phyloP scores from a whole-genome alignment of 495 filamentous ascomycete genomes.

The Schizothecium vesticola region DNA sequence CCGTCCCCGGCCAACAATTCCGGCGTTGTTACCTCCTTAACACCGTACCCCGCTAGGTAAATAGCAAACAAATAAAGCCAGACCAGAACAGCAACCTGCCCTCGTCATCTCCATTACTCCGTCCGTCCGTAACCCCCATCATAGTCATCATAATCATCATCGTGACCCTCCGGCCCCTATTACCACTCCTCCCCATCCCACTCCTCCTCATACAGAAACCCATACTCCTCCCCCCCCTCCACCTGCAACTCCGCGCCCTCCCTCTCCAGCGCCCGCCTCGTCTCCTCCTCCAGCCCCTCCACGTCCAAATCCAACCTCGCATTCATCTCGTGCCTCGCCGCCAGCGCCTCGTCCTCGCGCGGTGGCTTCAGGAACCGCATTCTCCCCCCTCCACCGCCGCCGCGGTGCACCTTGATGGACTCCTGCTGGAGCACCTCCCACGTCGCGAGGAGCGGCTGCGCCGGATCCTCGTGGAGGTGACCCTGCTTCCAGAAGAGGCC shows the following conservation, averaged over 20 bases:
- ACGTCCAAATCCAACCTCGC: constrained; percentile 23
- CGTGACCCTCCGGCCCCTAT: neutral
- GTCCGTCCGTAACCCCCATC: neutral
- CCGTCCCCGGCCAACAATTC: neutral
- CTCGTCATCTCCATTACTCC: neutral
- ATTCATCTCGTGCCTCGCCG: constrained; percentile 20
- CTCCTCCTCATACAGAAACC: constrained; percentile 7
- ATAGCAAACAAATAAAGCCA: neutral
- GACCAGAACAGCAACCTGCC: neutral
- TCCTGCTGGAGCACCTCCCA: constrained; percentile 27
- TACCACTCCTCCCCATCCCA: neutral
- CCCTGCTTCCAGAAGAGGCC: constrained; percentile 34
- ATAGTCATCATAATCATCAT: neutral
- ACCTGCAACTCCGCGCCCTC: constrained; percentile 16
- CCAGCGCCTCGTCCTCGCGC: neutral
- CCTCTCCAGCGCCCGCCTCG: constrained; percentile 10
- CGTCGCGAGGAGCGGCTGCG: constrained; percentile 28
- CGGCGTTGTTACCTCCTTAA: neutral
- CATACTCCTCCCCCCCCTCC: constrained; percentile 3
- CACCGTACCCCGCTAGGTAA: neutral
- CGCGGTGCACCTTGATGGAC: neutral
- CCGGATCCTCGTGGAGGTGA: constrained; percentile 33
- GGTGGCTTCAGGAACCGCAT: constrained; percentile 2
- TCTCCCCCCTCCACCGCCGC: too few relatives aligned
- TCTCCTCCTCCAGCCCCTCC: constrained; percentile 10